A percentile compares a stretch with the other conserved stretches of the same genome.
Conservation (phyloP, 768 basidiomycete species). For the Pholiota conissans region DNA sequence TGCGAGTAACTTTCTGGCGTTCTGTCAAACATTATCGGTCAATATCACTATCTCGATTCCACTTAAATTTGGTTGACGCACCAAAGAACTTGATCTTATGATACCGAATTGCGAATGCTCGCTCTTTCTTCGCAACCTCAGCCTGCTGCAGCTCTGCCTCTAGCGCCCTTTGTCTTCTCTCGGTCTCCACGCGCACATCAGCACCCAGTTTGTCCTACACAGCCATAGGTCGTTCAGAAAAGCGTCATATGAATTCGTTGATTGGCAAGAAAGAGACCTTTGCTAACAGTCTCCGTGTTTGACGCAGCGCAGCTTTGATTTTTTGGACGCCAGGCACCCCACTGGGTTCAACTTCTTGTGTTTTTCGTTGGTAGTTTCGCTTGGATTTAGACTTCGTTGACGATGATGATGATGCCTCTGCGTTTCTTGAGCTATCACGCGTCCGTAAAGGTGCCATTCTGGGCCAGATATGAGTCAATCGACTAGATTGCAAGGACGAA, state of each 20-base stretch:
- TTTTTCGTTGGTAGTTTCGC: slow-evolving; percentile 22
- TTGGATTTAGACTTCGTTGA: slow-evolving; percentile 21
- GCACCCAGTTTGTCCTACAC: slow-evolving; percentile 79
- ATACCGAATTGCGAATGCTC: slow-evolving; percentile 73
- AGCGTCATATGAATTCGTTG: background rate
- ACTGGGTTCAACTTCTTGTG: slow-evolving; percentile 27
- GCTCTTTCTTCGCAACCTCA: slow-evolving; percentile 64
- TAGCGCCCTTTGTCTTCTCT: slow-evolving; percentile 74
- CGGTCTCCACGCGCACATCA: slow-evolving; percentile 77
- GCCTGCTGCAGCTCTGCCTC: slow-evolving; percentile 72
- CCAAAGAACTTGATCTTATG: slow-evolving; percentile 96
- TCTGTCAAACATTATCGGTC: slow-evolving; percentile 43
- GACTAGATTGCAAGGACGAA: slow-evolving; percentile 3
- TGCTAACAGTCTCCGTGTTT: slow-evolving; percentile 78
- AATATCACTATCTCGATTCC: background rate
- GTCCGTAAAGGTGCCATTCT: slow-evolving; percentile 28
- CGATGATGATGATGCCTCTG: slow-evolving; percentile 28
- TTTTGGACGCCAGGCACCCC: slow-evolving; percentile 75
- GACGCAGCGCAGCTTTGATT: slow-evolving; percentile 81
- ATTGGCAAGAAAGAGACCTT: slow-evolving; percentile 48
- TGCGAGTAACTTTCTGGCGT: slow-evolving; percentile 82
- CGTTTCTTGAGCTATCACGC: slow-evolving; percentile 16
- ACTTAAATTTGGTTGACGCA: slow-evolving; percentile 31
- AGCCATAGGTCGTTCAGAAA: background rate
- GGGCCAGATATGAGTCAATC: background rate